phyloP scores from a whole-genome alignment of 371 early-diverging fungal genomes.

The Dipsacomyces acuminosporus region DNA sequence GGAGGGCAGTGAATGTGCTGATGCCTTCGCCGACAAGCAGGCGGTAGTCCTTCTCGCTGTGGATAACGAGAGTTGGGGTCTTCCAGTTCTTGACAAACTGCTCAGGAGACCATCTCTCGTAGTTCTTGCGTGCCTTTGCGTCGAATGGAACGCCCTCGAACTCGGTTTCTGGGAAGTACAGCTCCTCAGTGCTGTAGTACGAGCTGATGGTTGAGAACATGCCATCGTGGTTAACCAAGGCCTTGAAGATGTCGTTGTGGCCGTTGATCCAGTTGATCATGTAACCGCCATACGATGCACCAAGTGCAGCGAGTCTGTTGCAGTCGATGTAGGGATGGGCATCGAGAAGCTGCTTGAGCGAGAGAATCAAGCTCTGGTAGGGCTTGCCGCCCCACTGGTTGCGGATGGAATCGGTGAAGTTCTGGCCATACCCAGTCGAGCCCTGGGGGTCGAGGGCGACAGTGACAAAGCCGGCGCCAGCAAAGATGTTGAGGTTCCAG shows the following conservation, averaged over 20 bases:
- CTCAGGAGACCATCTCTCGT: constrained; percentile 68
- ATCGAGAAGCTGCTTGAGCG: constrained; percentile 62
- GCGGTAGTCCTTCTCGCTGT: constrained; percentile 66
- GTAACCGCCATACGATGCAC: constrained; percentile 81
- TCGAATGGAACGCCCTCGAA: constrained; percentile 70
- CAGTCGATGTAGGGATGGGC: constrained; percentile 59
- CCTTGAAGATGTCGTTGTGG: constrained; percentile 64
- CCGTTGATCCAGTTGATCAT: constrained; percentile 79
- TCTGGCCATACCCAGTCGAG: constrained; percentile 78
- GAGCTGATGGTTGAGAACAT: constrained; percentile 62
- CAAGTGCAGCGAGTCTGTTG: constrained; percentile 61
- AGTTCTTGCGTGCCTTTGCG: constrained; percentile 52
- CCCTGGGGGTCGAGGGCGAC: constrained; percentile 78
- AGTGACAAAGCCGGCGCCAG: constrained; percentile 69
- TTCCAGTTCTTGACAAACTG: constrained; percentile 69
- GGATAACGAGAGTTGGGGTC: constrained; percentile 77
- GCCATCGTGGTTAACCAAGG: constrained; percentile 81
- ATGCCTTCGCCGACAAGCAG: constrained; percentile 66
- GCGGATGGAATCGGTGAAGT: constrained; percentile 66
- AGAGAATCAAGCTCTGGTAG: constrained; percentile 67
- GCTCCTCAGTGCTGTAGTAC: constrained; percentile 76
- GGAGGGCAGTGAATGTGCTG: constrained; percentile 73
- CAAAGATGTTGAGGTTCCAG: constrained; percentile 75
- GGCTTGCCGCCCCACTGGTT: constrained; percentile 77
- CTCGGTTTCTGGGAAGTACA: constrained; percentile 77